Evolutionary conservation across 441 rosid genomes (phyloP).

Genomic region (Aquilaria agallochum): DNA sequence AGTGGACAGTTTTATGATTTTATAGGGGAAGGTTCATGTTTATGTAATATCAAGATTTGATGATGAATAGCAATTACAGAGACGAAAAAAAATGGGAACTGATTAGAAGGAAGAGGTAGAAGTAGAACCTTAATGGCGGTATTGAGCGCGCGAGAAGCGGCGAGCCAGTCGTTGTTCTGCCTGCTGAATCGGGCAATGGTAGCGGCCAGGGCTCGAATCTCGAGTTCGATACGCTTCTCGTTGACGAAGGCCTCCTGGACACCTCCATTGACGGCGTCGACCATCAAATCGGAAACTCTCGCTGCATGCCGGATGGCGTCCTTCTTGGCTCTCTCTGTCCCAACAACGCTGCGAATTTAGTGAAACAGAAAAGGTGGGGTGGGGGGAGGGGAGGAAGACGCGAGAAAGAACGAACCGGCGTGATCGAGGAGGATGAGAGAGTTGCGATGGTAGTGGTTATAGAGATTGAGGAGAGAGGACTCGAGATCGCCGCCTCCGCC

Average conservation of each 20-base stretch:
- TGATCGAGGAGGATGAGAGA: slow-evolving; percentile 56
- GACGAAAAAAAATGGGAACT: too few relatives aligned
- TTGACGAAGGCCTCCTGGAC: slow-evolving; percentile 60
- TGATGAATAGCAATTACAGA: too few relatives aligned
- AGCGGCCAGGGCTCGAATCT: slow-evolving; percentile 52
- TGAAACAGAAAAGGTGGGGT: background rate
- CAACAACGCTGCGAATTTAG: background rate
- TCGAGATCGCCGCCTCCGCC: slow-evolving; percentile 44
- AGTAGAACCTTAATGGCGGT: slow-evolving; percentile 48
- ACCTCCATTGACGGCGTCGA: slow-evolving; percentile 74
- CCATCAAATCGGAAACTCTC: slow-evolving; percentile 60
- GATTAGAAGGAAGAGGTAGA: background rate
- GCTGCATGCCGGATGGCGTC: slow-evolving; percentile 53
- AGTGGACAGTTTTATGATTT: too few relatives aligned
- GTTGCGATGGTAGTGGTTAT: slow-evolving; percentile 49
- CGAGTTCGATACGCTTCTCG: slow-evolving; percentile 71
- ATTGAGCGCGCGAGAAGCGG: slow-evolving; percentile 60
- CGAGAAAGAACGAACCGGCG: slow-evolving; percentile 31
- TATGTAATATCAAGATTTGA: too few relatives aligned
- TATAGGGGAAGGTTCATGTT: too few relatives aligned
- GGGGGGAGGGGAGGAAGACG: background rate
- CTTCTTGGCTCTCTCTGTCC: slow-evolving; percentile 61
- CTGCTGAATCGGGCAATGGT: slow-evolving; percentile 52
- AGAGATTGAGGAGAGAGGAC: slow-evolving; percentile 53
- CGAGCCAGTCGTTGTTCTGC: slow-evolving; percentile 74